Evolutionary conservation across 208 protist genomes (phyloP), one percentile per base, ranked within the genome.

Genomic region (Polymyxa betae): DNA sequence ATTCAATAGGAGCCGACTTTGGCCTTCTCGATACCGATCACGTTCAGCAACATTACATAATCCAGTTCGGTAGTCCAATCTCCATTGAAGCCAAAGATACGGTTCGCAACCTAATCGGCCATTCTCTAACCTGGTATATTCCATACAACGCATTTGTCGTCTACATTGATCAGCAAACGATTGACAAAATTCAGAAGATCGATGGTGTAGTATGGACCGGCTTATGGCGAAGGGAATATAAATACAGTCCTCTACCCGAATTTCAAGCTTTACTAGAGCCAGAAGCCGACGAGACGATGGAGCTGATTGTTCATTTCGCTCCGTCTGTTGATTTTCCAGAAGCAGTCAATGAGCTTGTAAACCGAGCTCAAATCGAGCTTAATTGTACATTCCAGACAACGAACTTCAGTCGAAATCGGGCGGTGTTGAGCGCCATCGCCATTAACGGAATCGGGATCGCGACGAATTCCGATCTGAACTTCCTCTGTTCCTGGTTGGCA

Each of bases 71-170:
- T n/a, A n/a, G 12, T 5, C 72, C 72, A 5, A 43, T 82, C 5
- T 35, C 72, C 5, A n/a, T 40, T 5, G 72, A 82, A 35, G 72
- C 40, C n/a, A 82, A 35, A 43, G 12, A 5, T 20, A n/a, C 72
- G n/a, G 35, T 82, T 5, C 16, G 35, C 16, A 12, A 40, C 35
- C 35, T 43, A 5, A 43, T 82, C n/a, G n/a, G n/a, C 72, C 5
- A 82, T n/a, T 20, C 16, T 12, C 72, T 82, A 20, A 12, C 5
- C 72, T 5, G n/a, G 72, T 82, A 82, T n/a, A 82, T 82, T 20
- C 72, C 72, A 5, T n/a, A 82, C n/a, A 82, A 82, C n/a, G 5
- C 72, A 35, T 82, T 82, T n/a, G 40, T 82, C 72, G 72, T 82
- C 72, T 82, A 40, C 72, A 82, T n/a, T n/a, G n/a, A 82, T 43